A percentile compares a stretch with the other conserved stretches of the same genome.
These are phyloP conservation scores for Candida yuanshanica DNA, from an alignment of 805 yeast species.

Conservation along the genomic window DNA sequence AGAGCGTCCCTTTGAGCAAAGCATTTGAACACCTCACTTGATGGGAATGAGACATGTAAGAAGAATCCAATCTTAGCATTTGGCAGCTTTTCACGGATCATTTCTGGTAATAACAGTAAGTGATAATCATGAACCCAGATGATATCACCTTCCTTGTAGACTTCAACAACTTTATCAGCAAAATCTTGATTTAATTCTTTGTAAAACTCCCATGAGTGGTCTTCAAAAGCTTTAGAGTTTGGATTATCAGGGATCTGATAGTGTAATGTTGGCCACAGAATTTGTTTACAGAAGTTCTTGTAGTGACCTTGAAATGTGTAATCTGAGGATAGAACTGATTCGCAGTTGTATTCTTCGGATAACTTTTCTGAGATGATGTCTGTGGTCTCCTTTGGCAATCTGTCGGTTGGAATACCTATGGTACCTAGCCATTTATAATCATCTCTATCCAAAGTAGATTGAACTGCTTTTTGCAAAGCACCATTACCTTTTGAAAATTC, in stretches of 20 bases:
- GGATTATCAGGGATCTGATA: constrained; percentile 96
- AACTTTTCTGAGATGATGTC: constrained; percentile 46
- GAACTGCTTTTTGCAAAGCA: constrained; percentile 80
- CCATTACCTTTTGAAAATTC: constrained; percentile 77
- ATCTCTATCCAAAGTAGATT: constrained; percentile 43
- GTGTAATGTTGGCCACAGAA: constrained; percentile 91
- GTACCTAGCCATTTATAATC: constrained; percentile 81
- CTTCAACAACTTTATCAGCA: constrained; percentile 67
- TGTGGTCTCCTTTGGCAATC: constrained; percentile 53
- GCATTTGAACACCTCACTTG: constrained; percentile 91
- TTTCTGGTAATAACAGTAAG: constrained; percentile 74
- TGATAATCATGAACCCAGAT: constrained; percentile 97
- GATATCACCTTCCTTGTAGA: constrained; percentile 68
- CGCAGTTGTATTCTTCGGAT: constrained; percentile 44
- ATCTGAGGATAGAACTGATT: constrained; percentile 71
- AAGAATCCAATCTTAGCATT: constrained; percentile 86
- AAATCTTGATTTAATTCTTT: constrained; percentile 66
- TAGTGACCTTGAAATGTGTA: constrained; percentile 85
- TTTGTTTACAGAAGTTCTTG: constrained; percentile 85
- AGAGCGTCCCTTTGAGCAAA: constrained; percentile 79
- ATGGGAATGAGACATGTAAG: constrained; percentile 91
- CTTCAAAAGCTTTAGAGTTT: constrained; percentile 89
- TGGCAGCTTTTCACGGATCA: constrained; percentile 74
- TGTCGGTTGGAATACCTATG: constrained; percentile 85
- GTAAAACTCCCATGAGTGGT: constrained; percentile 89